Evolutionary conservation across 164 flowering plant species (phyloP).

Genomic region (Vitis cinerea): DNA sequence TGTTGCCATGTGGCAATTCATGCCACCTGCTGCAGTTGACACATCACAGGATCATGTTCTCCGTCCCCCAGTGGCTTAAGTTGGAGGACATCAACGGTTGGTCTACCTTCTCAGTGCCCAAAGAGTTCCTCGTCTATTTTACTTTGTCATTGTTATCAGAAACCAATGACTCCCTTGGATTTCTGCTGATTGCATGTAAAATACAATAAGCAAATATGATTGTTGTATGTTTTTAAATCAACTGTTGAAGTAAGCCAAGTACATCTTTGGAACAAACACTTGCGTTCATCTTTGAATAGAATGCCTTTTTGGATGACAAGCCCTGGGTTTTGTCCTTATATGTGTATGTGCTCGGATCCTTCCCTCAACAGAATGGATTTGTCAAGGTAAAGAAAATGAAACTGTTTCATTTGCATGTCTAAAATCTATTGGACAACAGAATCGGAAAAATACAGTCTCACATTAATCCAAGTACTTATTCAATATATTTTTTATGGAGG

Average conservation of each 20-base stretch:
- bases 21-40: conserved; percentile 34
- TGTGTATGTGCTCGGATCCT: no score
- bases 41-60: conserved; percentile 43
- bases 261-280: not conserved
- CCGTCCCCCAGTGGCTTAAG: conserved; percentile 51
- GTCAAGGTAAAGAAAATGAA: no score
- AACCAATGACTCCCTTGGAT: not conserved
- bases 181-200: conserved; percentile 1
- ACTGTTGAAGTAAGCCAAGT: no score
- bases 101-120: not conserved
- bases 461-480: not conserved
- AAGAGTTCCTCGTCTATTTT: not conserved
- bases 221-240: not conserved
- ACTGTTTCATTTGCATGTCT: no score
- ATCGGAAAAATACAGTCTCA: no score
- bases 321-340: not conserved
- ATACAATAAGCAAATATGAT: not conserved
- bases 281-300: not conserved
- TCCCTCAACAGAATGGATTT: no score
- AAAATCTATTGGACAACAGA: no score
- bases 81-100: not conserved
- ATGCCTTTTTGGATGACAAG: not conserved
- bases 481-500: not conserved
- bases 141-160: not conserved
- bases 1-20: conserved; percentile 42